A percentile compares a stretch with the other conserved stretches of the same genome.
These are phyloP conservation scores for Bjerkandera adusta DNA, from an alignment of 1,284 basidiomycete genomes.

Conservation along the genomic window DNA sequence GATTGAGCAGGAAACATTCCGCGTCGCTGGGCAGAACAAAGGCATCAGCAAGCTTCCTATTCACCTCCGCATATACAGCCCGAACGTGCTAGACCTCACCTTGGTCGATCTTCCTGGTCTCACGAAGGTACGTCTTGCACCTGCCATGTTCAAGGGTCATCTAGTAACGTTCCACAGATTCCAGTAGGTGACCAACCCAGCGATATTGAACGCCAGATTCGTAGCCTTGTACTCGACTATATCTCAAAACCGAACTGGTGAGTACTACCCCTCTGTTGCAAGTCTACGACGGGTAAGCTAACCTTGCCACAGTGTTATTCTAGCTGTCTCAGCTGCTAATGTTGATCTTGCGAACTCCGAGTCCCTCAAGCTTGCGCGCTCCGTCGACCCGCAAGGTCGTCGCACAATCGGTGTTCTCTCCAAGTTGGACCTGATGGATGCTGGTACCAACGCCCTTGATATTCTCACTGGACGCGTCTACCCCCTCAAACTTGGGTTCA, in stretches of 20 bases:
- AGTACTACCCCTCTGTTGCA: no score
- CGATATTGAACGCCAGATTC: conserved; percentile 97
- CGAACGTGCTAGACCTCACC: conserved; percentile 93
- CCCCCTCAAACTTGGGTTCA: conserved; percentile 96
- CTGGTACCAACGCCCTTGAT: conserved; percentile 96
- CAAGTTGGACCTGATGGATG: conserved; percentile 98
- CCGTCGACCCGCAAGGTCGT: conserved; percentile 93
- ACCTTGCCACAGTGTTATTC: conserved; percentile 73
- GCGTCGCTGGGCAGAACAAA: conserved; percentile 99
- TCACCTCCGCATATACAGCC: conserved; percentile 92
- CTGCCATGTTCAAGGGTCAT: conserved; percentile 1
- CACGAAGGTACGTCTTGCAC: conserved; percentile 75
- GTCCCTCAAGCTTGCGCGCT: conserved; percentile 92
- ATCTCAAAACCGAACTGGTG: conserved; percentile 96
- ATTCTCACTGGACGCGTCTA: conserved; percentile 96
- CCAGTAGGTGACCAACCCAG: conserved; percentile 90
- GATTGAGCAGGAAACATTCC: conserved; percentile 97
- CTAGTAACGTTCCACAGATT: conserved; percentile 49
- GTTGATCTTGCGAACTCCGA: conserved; percentile 99
- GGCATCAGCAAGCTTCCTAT: conserved; percentile 96
- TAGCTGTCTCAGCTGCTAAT: conserved; percentile 95
- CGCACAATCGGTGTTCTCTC: conserved; percentile 96
- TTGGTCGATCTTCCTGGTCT: conserved; percentile 95
- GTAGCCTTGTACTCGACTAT: conserved; percentile 90
- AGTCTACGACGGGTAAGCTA: not conserved